phyloP scores from a whole-genome alignment of 306 rosid species.

The Senna siamea region DNA sequence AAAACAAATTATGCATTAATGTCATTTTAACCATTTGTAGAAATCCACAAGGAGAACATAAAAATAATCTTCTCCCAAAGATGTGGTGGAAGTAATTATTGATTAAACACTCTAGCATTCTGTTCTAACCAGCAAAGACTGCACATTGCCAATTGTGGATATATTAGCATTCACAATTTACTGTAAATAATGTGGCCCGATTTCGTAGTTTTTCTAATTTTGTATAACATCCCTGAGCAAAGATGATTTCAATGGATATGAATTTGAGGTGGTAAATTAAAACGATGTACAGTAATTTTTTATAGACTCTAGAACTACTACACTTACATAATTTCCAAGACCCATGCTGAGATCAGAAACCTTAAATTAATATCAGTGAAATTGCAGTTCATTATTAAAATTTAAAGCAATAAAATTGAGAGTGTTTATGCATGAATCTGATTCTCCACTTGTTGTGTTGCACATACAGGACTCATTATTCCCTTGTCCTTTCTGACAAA shows the following conservation, averaged over 20 bases:
- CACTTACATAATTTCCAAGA: not conserved
- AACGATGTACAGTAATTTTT: not conserved
- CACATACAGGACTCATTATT: not conserved
- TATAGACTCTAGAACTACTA: not conserved
- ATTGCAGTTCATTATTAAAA: not conserved
- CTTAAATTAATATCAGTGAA: not conserved
- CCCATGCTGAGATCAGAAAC: not conserved
- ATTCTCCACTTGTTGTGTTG: not conserved
- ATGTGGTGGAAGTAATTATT: too few species aligned
- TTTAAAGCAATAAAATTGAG: not conserved
- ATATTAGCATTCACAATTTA: slow-evolving; percentile 12
- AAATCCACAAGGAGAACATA: too few species aligned
- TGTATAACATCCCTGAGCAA: not conserved
- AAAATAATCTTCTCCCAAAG: too few species aligned
- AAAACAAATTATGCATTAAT: not conserved
- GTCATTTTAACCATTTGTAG: not conserved
- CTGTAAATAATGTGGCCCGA: slow-evolving; percentile 13
- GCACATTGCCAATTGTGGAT: not conserved
- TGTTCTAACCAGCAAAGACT: too few species aligned
- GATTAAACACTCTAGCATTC: too few species aligned
- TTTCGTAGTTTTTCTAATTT: slow-evolving; percentile 19
- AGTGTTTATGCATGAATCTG: not conserved
- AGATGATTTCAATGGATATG: slow-evolving; percentile 15
- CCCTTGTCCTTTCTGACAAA: not conserved
- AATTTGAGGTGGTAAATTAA: not conserved